Evolutionary conservation across 192 early-diverging fungal genomes (phyloP).

Genomic region (Lunasporangiospora selenospora): DNA sequence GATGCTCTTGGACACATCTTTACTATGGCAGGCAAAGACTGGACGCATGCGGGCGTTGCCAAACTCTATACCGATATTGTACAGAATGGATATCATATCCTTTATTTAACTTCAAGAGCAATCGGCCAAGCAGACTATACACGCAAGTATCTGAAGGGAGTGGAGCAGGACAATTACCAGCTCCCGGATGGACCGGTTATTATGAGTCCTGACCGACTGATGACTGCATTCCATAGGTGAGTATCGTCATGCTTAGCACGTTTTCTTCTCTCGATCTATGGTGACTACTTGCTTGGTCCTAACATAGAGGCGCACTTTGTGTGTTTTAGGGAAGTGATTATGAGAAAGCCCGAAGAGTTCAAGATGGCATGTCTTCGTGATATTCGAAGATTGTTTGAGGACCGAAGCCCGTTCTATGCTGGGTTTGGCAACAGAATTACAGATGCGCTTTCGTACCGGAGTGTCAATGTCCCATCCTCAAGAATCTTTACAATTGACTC

Average conservation of each 20-base stretch:
- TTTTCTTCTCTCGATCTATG: too few relatives aligned
- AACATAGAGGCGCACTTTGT: too few relatives aligned
- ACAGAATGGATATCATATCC: conserved; percentile 93
- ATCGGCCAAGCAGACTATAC: conserved; percentile 94
- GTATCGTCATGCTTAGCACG: too few relatives aligned
- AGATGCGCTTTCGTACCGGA: conserved; percentile 92
- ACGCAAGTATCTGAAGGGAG: conserved; percentile 86
- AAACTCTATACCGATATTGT: conserved; percentile 93
- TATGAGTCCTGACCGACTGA: conserved; percentile 92
- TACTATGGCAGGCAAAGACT: conserved; percentile 96
- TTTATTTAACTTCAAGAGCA: conserved; percentile 94
- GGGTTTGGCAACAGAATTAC: conserved; percentile 97
- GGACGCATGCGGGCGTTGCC: conserved; percentile 96
- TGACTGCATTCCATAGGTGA: conserved; percentile 81
- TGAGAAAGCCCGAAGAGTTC: conserved; percentile 93
- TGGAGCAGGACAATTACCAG: conserved; percentile 85
- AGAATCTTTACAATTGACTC: conserved; percentile 97
- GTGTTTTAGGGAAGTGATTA: conserved; percentile 82
- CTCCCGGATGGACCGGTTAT: conserved; percentile 94
- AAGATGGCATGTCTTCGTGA: conserved; percentile 95
- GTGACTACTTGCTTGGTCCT: too few relatives aligned
- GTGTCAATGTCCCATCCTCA: conserved; percentile 89
- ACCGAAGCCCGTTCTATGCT: conserved; percentile 87
- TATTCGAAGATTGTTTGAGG: conserved; percentile 85
- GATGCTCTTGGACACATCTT: conserved; percentile 96